Percentiles rank a stretch among this genome's conserved stretches.
Evolutionary conservation across 2,329 filamentous ascomycete species (phyloP).

Genomic region (Magnaporthales sp.): DNA sequence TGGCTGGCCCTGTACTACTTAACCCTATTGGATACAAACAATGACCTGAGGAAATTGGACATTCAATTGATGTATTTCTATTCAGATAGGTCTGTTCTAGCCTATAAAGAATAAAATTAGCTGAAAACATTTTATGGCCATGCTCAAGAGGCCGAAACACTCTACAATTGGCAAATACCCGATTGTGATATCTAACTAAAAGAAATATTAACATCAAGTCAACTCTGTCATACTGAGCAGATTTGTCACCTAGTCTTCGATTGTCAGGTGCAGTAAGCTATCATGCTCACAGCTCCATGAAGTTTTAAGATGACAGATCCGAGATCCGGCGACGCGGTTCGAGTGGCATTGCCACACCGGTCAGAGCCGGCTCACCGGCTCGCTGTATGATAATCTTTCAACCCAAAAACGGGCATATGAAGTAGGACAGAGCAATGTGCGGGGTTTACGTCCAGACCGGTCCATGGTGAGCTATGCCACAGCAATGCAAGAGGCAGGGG

Average conservation of each 20-base stretch:
- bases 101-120: too few species aligned
- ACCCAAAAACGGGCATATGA: neutral
- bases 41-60: too few species aligned
- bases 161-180: too few species aligned
- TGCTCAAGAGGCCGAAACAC: too few species aligned
- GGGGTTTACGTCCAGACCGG: neutral
- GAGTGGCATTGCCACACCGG: neutral
- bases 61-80: too few species aligned
- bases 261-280: neutral
- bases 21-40: too few species aligned
- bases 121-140: too few species aligned
- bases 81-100: too few species aligned
- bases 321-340: neutral
- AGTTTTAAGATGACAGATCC: neutral
- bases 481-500: too few species aligned
- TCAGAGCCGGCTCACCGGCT: neutral
- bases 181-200: too few species aligned
- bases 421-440: neutral
- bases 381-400: neutral
- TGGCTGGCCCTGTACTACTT: too few species aligned
- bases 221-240: neutral
- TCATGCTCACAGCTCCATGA: neutral
- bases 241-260: neutral
- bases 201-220: too few species aligned
- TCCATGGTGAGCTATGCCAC: neutral